These are phyloP conservation scores for Apiotrichum veenhuisii DNA, from an alignment of 1,284 basidiomycete species.

Conservation along the genomic window DNA sequence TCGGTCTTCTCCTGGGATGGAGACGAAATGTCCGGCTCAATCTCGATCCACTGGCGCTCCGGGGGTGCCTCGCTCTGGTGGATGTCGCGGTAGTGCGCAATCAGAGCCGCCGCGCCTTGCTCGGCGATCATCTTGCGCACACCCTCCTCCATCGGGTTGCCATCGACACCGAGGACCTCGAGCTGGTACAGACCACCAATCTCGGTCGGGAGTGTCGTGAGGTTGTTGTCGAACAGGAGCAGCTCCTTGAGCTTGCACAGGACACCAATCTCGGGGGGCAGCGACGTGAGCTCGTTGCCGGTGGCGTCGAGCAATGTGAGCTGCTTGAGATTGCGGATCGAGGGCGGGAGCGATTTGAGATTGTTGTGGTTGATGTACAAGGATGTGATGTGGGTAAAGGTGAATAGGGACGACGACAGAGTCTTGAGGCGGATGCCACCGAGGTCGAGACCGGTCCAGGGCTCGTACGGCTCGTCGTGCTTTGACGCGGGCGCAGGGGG, in stretches of 20 bases:
- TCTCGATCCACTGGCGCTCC: constrained; percentile 73
- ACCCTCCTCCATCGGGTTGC: constrained; percentile 81
- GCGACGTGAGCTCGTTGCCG: constrained; percentile 72
- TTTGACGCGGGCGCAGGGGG: constrained; percentile 32
- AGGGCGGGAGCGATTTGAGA: constrained; percentile 72
- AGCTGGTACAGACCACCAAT: constrained; percentile 89
- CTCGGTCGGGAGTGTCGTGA: constrained; percentile 78
- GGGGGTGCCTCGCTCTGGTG: constrained; percentile 62
- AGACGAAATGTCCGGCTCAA: constrained; percentile 61
- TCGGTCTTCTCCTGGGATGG: constrained; percentile 57
- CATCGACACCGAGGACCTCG: constrained; percentile 89
- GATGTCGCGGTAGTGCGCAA: constrained; percentile 77
- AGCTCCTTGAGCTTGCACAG: constrained; percentile 85
- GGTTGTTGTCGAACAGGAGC: constrained; percentile 91
- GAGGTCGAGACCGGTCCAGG: constrained; percentile 93
- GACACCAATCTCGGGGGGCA: constrained; percentile 90
- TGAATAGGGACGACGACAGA: constrained; percentile 77
- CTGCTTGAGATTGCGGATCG: constrained; percentile 79
- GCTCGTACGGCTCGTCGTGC: constrained; percentile 42
- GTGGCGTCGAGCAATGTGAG: constrained; percentile 90
- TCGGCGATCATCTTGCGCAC: constrained; percentile 82
- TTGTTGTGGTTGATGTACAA: constrained; percentile 98
- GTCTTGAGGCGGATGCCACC: constrained; percentile 92
- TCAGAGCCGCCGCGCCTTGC: constrained; percentile 83
- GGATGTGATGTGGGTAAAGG: constrained; percentile 87